A percentile compares a stretch with the other conserved stretches of the same genome.
Evolutionary conservation across 495 filamentous ascomycete species (phyloP).

Genomic region (Neurospora sp.): DNA sequence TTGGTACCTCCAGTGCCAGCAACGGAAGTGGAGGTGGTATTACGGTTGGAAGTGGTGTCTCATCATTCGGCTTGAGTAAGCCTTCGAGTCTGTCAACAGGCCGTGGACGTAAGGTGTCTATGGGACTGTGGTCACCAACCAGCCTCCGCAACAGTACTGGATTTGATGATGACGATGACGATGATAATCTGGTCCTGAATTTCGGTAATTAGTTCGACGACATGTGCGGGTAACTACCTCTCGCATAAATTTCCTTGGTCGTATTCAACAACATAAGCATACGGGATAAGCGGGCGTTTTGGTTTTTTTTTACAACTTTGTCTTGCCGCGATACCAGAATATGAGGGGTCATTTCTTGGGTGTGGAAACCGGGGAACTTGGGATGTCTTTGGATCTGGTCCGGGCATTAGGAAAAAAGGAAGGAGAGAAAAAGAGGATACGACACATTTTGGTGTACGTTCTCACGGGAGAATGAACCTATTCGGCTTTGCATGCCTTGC

Average conservation of each 20-base stretch:
- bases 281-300: background rate
- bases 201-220: conserved; percentile 13
- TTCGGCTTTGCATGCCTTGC: background rate
- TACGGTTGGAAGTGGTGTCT: conserved; percentile 24
- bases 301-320: background rate
- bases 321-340: background rate
- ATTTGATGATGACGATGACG: conserved; percentile 28
- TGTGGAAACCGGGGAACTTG: background rate
- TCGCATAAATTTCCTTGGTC: background rate
- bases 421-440: background rate
- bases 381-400: background rate
- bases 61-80: conserved; percentile 13
- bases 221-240: background rate
- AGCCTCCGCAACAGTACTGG: conserved; percentile 14
- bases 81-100: conserved; percentile 11
- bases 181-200: conserved; percentile 34
- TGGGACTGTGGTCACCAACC: conserved; percentile 28
- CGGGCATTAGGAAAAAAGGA: background rate
- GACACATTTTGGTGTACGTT: background rate
- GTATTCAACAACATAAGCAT: background rate
- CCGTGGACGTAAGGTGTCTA: conserved; percentile 16
- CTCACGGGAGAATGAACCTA: background rate
- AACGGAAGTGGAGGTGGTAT: conserved; percentile 18
- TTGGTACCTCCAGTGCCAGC: background rate
- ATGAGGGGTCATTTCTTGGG: background rate